Conservation (phyloP, 2,329 filamentous ascomycete species). For the Seiridium unicorne region DNA sequence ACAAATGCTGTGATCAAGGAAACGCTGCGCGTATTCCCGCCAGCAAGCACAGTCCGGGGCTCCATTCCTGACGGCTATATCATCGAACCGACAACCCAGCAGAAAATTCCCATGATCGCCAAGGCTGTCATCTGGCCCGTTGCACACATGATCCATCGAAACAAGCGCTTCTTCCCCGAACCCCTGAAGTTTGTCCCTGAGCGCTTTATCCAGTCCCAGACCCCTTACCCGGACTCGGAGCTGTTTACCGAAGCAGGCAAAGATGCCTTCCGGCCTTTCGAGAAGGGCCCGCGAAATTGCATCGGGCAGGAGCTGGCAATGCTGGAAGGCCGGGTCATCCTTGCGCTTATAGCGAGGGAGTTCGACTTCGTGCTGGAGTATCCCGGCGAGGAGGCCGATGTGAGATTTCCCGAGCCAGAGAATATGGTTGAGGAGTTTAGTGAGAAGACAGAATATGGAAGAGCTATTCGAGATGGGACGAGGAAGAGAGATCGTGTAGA, state of each 20-base stretch:
- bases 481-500: background rate
- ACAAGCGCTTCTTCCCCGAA: background rate
- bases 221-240: background rate
- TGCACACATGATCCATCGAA: background rate
- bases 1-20: conserved; percentile 6
- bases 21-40: background rate
- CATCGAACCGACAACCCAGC: background rate
- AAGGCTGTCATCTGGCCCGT: background rate
- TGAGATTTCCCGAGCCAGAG: background rate
- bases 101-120: background rate
- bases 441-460: background rate
- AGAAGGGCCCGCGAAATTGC: conserved; percentile 4
- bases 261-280: conserved; percentile 4
- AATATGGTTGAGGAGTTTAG: background rate
- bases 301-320: conserved; percentile 5
- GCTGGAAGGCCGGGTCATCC: background rate
- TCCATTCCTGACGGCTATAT: background rate
- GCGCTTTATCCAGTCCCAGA: background rate
- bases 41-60: background rate
- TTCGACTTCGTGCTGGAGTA: conserved; percentile 5
- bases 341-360: conserved; percentile 2
- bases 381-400: background rate
- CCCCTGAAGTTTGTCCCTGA: background rate
- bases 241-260: background rate
- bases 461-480: conserved; percentile 1